phyloP scores from a whole-genome alignment of 2,329 filamentous ascomycete genomes.

The Microcyclospora tardicrescens region DNA sequence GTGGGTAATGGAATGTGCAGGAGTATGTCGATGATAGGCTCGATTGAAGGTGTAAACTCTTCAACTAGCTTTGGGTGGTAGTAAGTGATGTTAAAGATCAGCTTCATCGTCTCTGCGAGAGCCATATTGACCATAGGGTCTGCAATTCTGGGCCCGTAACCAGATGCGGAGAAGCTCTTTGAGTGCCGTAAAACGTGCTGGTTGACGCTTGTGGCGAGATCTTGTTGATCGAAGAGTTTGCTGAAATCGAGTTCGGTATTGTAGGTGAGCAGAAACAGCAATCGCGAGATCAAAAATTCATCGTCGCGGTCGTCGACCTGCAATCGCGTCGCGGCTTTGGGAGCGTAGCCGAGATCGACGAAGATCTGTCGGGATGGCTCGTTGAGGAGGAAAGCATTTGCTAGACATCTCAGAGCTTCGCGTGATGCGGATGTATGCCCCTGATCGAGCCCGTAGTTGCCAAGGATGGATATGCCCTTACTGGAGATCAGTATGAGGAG shows the following conservation, averaged over 20 bases:
- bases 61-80: slow-evolving; percentile 50
- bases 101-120: slow-evolving; percentile 68
- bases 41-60: slow-evolving; percentile 55
- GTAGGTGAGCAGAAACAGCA: slow-evolving; percentile 71
- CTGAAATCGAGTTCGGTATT: slow-evolving; percentile 55
- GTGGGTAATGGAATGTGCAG: slow-evolving; percentile 43
- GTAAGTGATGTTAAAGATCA: slow-evolving; percentile 79
- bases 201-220: slow-evolving; percentile 53
- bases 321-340: slow-evolving; percentile 56
- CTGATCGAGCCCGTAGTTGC: slow-evolving; percentile 59
- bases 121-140: slow-evolving; percentile 63
- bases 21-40: slow-evolving; percentile 59
- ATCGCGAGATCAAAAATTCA: slow-evolving; percentile 71
- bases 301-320: slow-evolving; percentile 63
- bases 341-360: slow-evolving; percentile 54
- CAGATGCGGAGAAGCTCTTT: slow-evolving; percentile 32
- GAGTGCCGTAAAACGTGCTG: slow-evolving; percentile 56
- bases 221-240: slow-evolving; percentile 51
- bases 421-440: slow-evolving; percentile 50
- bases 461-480: slow-evolving; percentile 63
- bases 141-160: slow-evolving; percentile 7
- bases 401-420: slow-evolving; percentile 68
- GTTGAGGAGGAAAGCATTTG: slow-evolving; percentile 67
- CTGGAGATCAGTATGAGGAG: background rate
- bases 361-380: slow-evolving; percentile 57